Conservation (phyloP, 2,329 filamentous ascomycete genomes). For the Lecanicillium sp. region DNA sequence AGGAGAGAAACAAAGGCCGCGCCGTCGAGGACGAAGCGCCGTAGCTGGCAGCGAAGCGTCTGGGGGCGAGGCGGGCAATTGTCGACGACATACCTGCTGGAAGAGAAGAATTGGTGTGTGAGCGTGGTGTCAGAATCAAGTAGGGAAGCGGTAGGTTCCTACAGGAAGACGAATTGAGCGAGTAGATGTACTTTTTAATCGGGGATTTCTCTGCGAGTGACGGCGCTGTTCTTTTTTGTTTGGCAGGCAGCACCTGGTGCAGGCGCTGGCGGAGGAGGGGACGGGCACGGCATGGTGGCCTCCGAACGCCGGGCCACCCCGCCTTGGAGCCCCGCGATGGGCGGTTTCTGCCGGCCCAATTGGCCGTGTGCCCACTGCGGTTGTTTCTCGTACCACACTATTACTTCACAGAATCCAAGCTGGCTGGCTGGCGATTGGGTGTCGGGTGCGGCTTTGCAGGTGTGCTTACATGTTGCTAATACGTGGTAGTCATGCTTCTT, state of each 20-base stretch:
- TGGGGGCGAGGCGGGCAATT: constrained; percentile 12
- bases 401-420: constrained; percentile 5
- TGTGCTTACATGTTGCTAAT: too few relatives aligned
- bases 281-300: background rate
- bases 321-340: constrained; percentile 5
- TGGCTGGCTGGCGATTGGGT: background rate
- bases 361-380: constrained; percentile 4
- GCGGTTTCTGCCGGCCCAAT: constrained; percentile 13
- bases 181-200: background rate
- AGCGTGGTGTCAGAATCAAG: background rate
- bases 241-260: too few relatives aligned
- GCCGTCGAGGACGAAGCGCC: constrained; percentile 1
- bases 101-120: background rate
- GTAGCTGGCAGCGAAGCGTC: constrained; percentile 3
- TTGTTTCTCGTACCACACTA: constrained; percentile 8
- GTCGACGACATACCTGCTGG: constrained; percentile 19
- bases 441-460: background rate
- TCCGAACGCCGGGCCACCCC: constrained; percentile 7
- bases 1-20: constrained; percentile 3
- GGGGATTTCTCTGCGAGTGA: too few relatives aligned
- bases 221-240: too few relatives aligned
- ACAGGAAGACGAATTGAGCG: background rate
- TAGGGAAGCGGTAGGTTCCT: background rate
- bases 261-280: too few relatives aligned
- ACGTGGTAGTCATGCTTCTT: too few relatives aligned